A percentile compares a stretch with the other conserved stretches of the same genome.
These are phyloP conservation scores for Verticillium isaacii DNA, from an alignment of 2,329 filamentous ascomycete species.

Conservation along the genomic window DNA sequence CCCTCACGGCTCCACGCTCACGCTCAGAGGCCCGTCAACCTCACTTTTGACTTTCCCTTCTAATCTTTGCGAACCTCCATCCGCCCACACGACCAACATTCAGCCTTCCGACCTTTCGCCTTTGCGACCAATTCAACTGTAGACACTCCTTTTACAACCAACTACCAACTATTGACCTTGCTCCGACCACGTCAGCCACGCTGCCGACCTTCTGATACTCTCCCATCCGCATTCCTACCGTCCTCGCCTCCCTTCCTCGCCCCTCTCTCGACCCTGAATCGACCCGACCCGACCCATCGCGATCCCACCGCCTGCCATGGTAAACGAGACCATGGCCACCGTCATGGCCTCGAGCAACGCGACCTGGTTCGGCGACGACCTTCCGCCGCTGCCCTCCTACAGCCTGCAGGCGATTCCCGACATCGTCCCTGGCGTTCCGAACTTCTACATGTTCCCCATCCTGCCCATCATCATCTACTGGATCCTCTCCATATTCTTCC, in stretches of 20 bases:
- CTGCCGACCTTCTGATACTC: neutral
- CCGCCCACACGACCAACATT: neutral
- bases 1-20: neutral
- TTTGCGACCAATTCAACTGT: neutral
- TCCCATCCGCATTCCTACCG: neutral
- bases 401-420: slow-evolving; percentile 64
- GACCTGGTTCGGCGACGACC: slow-evolving; percentile 50
- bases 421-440: slow-evolving; percentile 72
- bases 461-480: slow-evolving; percentile 84
- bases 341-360: slow-evolving; percentile 43
- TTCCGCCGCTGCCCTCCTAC: slow-evolving; percentile 86
- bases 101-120: neutral
- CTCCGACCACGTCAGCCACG: neutral
- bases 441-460: slow-evolving; percentile 72
- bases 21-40: neutral
- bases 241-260: neutral
- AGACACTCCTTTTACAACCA: slow-evolving; percentile 3
- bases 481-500: slow-evolving; percentile 79
- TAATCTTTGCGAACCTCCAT: neutral
- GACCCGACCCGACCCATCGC: neutral
- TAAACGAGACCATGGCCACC: slow-evolving; percentile 27
- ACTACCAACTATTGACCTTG: neutral
- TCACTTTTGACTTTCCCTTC: neutral
- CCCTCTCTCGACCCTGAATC: too few species aligned
- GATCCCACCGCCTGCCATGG: slow-evolving; percentile 24